A percentile compares a stretch with the other conserved stretches of the same genome.
phyloP scores from a whole-genome alignment of 2,329 filamentous ascomycete species.

The Ophiocordyceps camponoti-saundersi region DNA sequence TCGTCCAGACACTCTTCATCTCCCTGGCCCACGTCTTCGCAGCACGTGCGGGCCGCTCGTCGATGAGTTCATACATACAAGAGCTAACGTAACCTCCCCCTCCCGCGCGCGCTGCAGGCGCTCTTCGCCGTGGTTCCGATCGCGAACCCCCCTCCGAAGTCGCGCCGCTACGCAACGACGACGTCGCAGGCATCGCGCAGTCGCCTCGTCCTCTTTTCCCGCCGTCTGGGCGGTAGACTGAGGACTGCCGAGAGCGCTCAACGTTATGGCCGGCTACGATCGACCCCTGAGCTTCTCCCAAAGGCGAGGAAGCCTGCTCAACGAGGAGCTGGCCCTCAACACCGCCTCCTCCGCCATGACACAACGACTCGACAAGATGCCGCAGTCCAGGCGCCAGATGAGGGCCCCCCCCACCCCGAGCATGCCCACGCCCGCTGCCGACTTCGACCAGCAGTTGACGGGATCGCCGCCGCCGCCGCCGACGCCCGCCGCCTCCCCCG shows the following conservation, averaged over 20 bases:
- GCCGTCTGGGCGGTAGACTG: not conserved
- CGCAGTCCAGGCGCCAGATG: constrained; percentile 18
- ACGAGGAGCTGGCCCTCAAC: constrained; percentile 39
- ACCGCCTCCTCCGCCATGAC: constrained; percentile 26
- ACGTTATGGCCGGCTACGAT: constrained; percentile 17
- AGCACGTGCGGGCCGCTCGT: not conserved
- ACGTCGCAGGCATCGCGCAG: not conserved
- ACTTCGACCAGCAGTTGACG: constrained; percentile 44
- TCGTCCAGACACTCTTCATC: not conserved
- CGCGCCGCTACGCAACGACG: not conserved
- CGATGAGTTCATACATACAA: constrained; percentile 1
- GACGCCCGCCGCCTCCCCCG: constrained; percentile 48
- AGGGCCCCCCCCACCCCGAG: constrained; percentile 48
- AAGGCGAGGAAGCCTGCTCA: constrained; percentile 38
- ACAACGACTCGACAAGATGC: constrained; percentile 33
- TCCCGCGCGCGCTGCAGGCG: constrained; percentile 2
- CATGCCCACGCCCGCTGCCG: constrained; percentile 46
- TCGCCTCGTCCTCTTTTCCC: not conserved
- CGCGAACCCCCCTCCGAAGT: not conserved
- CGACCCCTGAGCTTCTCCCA: constrained; percentile 43
- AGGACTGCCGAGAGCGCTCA: not conserved
- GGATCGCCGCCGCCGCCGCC: constrained; percentile 47
- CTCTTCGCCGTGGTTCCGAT: not conserved
- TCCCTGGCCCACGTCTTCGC: not conserved
- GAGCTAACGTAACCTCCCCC: constrained; percentile 5